A percentile compares a stretch with the other conserved stretches of the same genome.
Conservation (phyloP, 768 basidiomycete species). For the Pisolithus albus region DNA sequence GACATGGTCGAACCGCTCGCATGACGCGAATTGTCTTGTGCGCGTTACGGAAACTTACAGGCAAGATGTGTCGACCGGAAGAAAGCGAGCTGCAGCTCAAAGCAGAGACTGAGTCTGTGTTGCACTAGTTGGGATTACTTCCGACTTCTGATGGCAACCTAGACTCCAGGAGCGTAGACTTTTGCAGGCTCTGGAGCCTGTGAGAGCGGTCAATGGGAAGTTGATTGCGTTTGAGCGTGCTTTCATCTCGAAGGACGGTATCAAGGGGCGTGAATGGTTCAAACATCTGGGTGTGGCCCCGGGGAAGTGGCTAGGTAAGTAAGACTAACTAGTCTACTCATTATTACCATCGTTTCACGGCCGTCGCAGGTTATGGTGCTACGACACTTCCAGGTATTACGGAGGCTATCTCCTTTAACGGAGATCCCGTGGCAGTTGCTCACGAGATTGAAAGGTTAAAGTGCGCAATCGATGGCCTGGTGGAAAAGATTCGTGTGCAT, state of each 20-base stretch:
- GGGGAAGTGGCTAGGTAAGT: constrained; percentile 71
- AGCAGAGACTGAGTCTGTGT: constrained; percentile 10
- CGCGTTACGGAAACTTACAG: constrained; percentile 30
- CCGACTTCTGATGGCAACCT: constrained; percentile 2
- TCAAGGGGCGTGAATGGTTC: constrained; percentile 79
- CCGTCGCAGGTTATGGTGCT: constrained; percentile 59
- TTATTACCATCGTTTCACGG: neutral
- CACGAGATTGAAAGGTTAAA: constrained; percentile 58
- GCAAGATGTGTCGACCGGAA: constrained; percentile 16
- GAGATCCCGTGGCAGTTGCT: constrained; percentile 53
- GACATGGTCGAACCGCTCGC: constrained; percentile 15
- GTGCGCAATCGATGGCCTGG: constrained; percentile 45
- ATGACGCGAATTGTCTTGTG: constrained; percentile 28
- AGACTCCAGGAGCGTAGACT: constrained; percentile 37
- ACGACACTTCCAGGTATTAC: constrained; percentile 78
- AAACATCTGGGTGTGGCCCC: constrained; percentile 77
- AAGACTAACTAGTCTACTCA: neutral
- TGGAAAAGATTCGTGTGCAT: constrained; percentile 21
- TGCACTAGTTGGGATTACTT: neutral
- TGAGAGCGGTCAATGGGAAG: constrained; percentile 54
- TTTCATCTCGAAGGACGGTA: constrained; percentile 70
- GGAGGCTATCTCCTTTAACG: constrained; percentile 67
- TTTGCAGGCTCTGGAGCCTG: constrained; percentile 51
- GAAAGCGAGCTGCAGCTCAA: constrained; percentile 1
- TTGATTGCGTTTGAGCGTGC: constrained; percentile 64